Conservation (phyloP, 2,329 filamentous ascomycete genomes). For the Cladosporium cucumerinum region DNA sequence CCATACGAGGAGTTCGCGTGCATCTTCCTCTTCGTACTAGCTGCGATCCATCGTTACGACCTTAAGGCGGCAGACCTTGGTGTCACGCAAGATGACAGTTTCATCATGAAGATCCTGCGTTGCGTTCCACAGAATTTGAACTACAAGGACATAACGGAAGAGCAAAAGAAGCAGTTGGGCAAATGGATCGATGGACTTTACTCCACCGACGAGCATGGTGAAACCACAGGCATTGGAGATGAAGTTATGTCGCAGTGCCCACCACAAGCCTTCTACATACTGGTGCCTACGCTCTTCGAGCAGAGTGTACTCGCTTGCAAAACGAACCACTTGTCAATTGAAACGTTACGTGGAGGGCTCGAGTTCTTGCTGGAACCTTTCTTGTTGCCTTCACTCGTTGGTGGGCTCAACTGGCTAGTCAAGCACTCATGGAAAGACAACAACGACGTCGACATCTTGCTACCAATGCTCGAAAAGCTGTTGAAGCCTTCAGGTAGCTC, state of each 20-base stretch:
- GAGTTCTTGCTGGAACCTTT: conserved; percentile 81
- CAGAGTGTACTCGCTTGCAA: conserved; percentile 70
- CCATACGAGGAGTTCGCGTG: conserved; percentile 84
- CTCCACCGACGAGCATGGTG: conserved; percentile 58
- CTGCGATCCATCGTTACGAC: conserved; percentile 72
- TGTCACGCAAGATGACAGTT: conserved; percentile 58
- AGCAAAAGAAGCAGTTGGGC: conserved; percentile 63
- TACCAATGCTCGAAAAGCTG: conserved; percentile 70
- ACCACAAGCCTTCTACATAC: conserved; percentile 76
- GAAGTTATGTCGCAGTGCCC: conserved; percentile 78
- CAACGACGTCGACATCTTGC: conserved; percentile 63
- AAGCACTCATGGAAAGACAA: conserved; percentile 64
- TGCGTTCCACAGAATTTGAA: conserved; percentile 57
- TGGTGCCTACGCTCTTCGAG: conserved; percentile 73
- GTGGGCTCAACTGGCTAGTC: conserved; percentile 68
- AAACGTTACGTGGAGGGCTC: conserved; percentile 69
- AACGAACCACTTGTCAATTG: conserved; percentile 62
- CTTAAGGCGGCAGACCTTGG: conserved; percentile 63
- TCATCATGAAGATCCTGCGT: conserved; percentile 64
- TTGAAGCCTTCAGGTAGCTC: conserved; percentile 68
- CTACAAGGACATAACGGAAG: conserved; percentile 60
- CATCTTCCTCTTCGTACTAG: conserved; percentile 68
- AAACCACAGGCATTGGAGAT: conserved; percentile 66
- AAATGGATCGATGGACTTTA: conserved; percentile 78
- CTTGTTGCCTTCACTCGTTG: conserved; percentile 72